Evolutionary conservation across 495 filamentous ascomycete species (phyloP).

Genomic region (Aspergillus ostianus): DNA sequence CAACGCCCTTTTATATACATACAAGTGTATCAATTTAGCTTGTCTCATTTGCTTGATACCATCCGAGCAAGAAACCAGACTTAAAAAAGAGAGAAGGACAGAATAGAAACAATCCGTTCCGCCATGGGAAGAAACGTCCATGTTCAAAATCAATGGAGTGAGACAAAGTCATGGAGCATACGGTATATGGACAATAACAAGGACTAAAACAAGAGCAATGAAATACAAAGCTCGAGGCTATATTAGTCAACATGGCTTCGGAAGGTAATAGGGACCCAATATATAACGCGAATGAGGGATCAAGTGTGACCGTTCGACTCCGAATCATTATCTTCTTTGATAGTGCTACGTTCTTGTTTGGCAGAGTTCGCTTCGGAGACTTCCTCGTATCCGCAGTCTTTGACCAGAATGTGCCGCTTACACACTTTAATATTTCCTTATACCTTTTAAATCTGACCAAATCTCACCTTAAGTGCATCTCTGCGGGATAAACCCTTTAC

Average conservation of each 20-base stretch:
- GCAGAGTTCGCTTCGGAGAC: conserved; percentile 13
- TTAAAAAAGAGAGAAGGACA: not conserved
- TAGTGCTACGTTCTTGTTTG: conserved; percentile 3
- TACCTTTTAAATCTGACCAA: conserved; percentile 14
- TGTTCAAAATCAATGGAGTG: conserved; percentile 2
- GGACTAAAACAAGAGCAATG: not conserved
- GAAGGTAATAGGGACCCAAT: not conserved
- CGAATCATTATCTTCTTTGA: conserved; percentile 21
- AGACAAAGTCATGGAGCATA: conserved; percentile 2
- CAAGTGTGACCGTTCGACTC: conserved; percentile 8
- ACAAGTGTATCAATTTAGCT: conserved; percentile 6
- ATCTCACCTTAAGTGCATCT: conserved; percentile 89
- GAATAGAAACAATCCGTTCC: not conserved
- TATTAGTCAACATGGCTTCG: not conserved
- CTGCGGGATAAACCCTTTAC: conserved; percentile 97
- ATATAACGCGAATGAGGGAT: not conserved
- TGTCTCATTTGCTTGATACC: conserved; percentile 3
- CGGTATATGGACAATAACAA: not conserved
- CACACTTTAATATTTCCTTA: conserved; percentile 12
- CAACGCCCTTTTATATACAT: not conserved
- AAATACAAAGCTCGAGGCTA: not conserved
- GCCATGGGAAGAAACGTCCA: not conserved
- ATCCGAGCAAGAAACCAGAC: not conserved
- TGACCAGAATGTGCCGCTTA: conserved; percentile 89
- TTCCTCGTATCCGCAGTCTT: conserved; percentile 73